Evolutionary conservation across 2,329 filamentous ascomycete genomes (phyloP), one percentile per base, ranked within the genome.

Genomic region (Scolecobasidium constrictum): DNA sequence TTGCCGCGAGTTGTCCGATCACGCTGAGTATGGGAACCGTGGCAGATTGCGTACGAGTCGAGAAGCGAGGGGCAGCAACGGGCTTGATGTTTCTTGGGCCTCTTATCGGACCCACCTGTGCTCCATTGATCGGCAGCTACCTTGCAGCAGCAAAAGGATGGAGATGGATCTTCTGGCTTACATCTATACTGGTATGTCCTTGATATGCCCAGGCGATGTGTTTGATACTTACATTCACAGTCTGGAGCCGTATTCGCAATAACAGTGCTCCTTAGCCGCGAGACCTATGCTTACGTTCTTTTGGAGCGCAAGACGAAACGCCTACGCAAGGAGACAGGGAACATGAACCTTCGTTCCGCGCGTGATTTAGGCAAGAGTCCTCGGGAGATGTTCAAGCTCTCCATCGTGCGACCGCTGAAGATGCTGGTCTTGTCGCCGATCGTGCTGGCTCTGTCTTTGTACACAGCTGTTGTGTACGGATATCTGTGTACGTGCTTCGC

Each of bases 131-230:
- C 36, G 69, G 70, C 11, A 67, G 65, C 2, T 71, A 66, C 45
- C 54, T 71, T 1, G 55, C 58, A 1, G 52, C 64, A 31, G 57
- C 55, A 5, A 51, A 55, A 3, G 63, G 60, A 4, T 72, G 69
- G 68, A 53, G 66, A n/a, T 72, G 69, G 68, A 53, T 64, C 1
- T 65, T 66, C 45, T 68, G 63, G 60, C 45, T 63, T 3, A 54
- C 65, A 17, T 52, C 61, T 6, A 63, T 65, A 28, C 51, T 53
- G 1, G 37, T 47, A 3, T 13, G 22, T 23, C 35, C 33, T 11
- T 67, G 2, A 46, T 74, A 11, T 72, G 85, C 40, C 78, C 83
- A 54, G 60, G 71, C 6, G 56, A 83, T 38, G 72, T 78, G 55
- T 69, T 79, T 49, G 65, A 78, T 1, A 68, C 69, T 44, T 22